Conservation (phyloP, 2,329 filamentous ascomycete species). For the Podosphaera fusca region DNA sequence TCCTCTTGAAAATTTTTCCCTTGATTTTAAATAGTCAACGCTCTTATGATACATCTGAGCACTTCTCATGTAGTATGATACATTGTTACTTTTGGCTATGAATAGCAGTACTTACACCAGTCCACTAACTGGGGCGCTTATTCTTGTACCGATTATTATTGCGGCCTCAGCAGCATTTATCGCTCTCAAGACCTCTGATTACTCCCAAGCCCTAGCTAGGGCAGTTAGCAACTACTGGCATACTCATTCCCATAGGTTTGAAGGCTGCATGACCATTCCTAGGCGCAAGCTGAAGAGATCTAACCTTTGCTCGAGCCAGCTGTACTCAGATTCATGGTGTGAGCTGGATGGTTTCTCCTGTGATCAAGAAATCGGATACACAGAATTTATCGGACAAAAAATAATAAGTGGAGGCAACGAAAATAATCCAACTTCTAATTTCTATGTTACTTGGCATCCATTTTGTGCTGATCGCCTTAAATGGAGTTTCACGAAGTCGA, state of each 20-base stretch:
- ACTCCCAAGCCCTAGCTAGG: constrained; percentile 7
- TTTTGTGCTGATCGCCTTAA: constrained; percentile 10
- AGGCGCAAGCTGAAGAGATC: constrained; percentile 14
- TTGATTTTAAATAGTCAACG: no score
- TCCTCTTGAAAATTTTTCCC: not conserved
- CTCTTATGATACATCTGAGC: no score
- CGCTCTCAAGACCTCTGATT: constrained; percentile 12
- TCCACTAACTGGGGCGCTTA: constrained; percentile 21
- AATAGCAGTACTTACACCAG: constrained; percentile 9
- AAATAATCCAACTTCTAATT: not conserved
- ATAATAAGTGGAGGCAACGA: constrained; percentile 2
- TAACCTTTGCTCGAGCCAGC: constrained; percentile 15
- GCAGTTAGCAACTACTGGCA: constrained; percentile 9
- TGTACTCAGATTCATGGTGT: constrained; percentile 18
- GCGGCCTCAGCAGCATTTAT: constrained; percentile 15
- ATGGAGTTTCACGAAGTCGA: constrained; percentile 17
- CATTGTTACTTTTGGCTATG: constrained; percentile 15
- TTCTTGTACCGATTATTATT: constrained; percentile 24
- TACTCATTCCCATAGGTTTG: constrained; percentile 12
- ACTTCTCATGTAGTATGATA: constrained; percentile 3
- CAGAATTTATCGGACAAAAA: constrained; percentile 10
- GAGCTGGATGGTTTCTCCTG: constrained; percentile 17
- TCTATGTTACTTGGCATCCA: constrained; percentile 17
- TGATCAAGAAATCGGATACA: constrained; percentile 7
- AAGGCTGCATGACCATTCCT: constrained; percentile 11